phyloP scores from a whole-genome alignment of 2,329 filamentous ascomycete genomes.

The Pestalotiopsis sp. region DNA sequence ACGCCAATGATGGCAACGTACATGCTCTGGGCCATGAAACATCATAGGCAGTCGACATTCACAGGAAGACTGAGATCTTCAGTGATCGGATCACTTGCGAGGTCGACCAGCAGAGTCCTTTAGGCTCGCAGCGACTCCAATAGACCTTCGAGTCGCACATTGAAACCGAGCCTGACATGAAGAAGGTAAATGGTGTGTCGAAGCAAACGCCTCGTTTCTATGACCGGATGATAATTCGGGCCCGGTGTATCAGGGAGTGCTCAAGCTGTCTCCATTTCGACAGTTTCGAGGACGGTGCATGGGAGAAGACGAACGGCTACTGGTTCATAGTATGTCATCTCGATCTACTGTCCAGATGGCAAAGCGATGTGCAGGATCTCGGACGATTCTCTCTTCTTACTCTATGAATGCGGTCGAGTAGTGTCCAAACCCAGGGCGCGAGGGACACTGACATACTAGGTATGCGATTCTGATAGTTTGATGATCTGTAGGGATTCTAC shows the following conservation, averaged over 20 bases:
- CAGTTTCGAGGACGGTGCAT: conserved; percentile 26
- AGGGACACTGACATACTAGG: no score
- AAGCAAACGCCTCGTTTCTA: conserved; percentile 45
- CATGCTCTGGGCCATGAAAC: conserved; percentile 49
- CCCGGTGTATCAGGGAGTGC: conserved; percentile 10
- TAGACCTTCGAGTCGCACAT: conserved; percentile 7
- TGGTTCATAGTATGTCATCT: conserved; percentile 17
- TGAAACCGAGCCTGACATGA: conserved; percentile 19
- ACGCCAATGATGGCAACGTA: conserved; percentile 50
- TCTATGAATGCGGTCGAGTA: neutral
- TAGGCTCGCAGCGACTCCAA: conserved; percentile 20
- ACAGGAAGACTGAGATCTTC: conserved; percentile 47
- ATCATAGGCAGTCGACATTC: conserved; percentile 51
- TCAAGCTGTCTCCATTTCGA: conserved; percentile 16
- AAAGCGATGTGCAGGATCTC: conserved; percentile 21
- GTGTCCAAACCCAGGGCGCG: neutral
- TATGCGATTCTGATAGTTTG: no score
- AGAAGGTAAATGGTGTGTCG: conserved; percentile 40
- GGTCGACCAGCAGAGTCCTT: conserved; percentile 19
- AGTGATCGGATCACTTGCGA: conserved; percentile 39
- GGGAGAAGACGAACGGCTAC: conserved; percentile 20
- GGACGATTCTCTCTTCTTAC: conserved; percentile 19
- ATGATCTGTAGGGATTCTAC: no score
- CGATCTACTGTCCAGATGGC: conserved; percentile 20
- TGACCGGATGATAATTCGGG: conserved; percentile 36